Conservation (phyloP, 2,329 filamentous ascomycete species). For the Fusarium foetens region DNA sequence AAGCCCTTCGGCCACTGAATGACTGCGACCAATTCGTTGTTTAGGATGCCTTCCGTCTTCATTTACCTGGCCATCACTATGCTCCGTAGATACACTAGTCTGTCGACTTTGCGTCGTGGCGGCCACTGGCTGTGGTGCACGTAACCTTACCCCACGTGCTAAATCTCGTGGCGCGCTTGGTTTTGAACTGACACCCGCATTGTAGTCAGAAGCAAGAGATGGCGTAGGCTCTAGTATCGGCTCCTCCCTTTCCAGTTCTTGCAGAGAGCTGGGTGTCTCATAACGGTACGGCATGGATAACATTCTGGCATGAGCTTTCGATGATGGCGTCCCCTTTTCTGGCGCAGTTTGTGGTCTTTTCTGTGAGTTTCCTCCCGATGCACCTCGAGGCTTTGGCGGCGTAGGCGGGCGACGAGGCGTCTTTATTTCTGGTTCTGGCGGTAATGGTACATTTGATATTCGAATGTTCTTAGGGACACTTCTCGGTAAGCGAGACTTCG, state of each 20-base stretch:
- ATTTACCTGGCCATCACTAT: neutral
- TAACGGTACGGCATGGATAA: slow-evolving; percentile 14
- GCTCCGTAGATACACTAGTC: slow-evolving; percentile 9
- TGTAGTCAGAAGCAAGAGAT: slow-evolving; percentile 11
- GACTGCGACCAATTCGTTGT: slow-evolving; percentile 43
- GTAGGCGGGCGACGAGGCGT: slow-evolving; percentile 27
- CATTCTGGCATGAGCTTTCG: neutral
- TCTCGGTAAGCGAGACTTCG: slow-evolving; percentile 16
- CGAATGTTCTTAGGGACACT: slow-evolving; percentile 6
- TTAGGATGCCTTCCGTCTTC: slow-evolving; percentile 13
- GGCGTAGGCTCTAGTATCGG: slow-evolving; percentile 14
- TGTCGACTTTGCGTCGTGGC: slow-evolving; percentile 9
- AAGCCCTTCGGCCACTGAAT: slow-evolving; percentile 52
- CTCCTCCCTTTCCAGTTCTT: slow-evolving; percentile 14
- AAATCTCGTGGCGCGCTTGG: neutral
- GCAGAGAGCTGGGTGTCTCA: slow-evolving; percentile 8
- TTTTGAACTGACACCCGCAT: neutral
- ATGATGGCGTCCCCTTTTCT: slow-evolving; percentile 1
- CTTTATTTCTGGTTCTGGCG: slow-evolving; percentile 25
- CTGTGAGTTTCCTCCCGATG: neutral
- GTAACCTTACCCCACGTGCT: neutral
- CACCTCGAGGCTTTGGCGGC: slow-evolving; percentile 27
- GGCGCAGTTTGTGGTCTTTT: slow-evolving; percentile 16
- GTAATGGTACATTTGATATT: slow-evolving; percentile 18
- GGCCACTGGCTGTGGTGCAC: slow-evolving; percentile 13